A percentile compares a stretch with the other conserved stretches of the same genome.
phyloP scores from a whole-genome alignment of 2,329 filamentous ascomycete species.

The Botryosphaeria agaves region DNA sequence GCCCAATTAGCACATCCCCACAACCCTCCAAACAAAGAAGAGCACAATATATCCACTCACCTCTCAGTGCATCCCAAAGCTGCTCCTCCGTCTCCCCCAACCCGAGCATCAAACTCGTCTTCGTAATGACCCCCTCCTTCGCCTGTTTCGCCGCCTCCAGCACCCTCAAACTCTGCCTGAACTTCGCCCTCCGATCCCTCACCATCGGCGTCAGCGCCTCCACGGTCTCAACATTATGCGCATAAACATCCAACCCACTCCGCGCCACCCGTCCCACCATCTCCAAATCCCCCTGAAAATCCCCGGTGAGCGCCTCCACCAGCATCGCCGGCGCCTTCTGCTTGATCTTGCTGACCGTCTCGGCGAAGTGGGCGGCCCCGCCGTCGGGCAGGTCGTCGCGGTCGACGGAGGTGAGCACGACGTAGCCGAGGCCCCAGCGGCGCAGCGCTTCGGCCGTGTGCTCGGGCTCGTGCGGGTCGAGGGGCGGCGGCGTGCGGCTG shows the following conservation, averaged over 20 bases:
- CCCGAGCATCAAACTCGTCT: slow-evolving; percentile 95
- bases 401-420: slow-evolving; percentile 86
- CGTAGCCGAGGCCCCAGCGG: slow-evolving; percentile 88
- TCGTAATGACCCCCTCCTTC: slow-evolving; percentile 72
- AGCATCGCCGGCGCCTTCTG: slow-evolving; percentile 50
- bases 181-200: slow-evolving; percentile 75
- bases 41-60: slow-evolving; percentile 22
- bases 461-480: slow-evolving; percentile 93
- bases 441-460: slow-evolving; percentile 86
- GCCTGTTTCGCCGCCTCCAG: slow-evolving; percentile 67
- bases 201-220: slow-evolving; percentile 82
- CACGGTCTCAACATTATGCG: slow-evolving; percentile 92
- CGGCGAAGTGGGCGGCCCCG: slow-evolving; percentile 76
- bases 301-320: slow-evolving; percentile 73
- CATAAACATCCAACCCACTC: slow-evolving; percentile 88
- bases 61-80: slow-evolving; percentile 58
- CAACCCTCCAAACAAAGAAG: neutral
- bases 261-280: slow-evolving; percentile 73
- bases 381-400: slow-evolving; percentile 84
- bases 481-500: slow-evolving; percentile 51
- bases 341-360: slow-evolving; percentile 91
- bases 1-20: slow-evolving; percentile 6
- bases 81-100: slow-evolving; percentile 84
- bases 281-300: slow-evolving; percentile 70
- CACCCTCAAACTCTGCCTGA: slow-evolving; percentile 68